Conservation (phyloP, 257 asterid genomes). For the Solanum acaule region DNA sequence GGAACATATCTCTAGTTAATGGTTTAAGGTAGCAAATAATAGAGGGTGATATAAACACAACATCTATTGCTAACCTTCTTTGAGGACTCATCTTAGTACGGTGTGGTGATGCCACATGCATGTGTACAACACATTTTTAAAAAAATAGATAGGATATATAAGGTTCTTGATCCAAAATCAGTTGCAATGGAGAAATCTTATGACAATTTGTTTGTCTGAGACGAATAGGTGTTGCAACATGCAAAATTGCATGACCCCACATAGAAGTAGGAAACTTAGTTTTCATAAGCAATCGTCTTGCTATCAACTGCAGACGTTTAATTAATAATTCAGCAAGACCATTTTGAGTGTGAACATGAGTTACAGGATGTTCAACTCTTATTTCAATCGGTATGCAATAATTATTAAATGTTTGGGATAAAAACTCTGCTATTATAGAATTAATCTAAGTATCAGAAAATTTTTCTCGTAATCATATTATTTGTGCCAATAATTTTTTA, state of each 20-base stretch:
- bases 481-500: neutral
- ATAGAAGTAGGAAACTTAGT: neutral
- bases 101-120: neutral
- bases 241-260: neutral
- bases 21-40: neutral
- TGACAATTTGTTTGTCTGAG: neutral
- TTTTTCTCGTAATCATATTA: no score
- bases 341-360: neutral
- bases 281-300: neutral
- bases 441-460: no score
- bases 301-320: no score
- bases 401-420: neutral
- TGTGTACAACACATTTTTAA: neutral
- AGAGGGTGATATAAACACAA: neutral
- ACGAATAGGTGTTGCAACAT: neutral
- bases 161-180: neutral
- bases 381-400: neutral
- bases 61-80: neutral
- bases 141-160: no score
- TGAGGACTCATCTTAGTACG: neutral
- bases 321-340: neutral
- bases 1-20: no score
- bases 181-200: no score
- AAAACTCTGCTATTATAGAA: no score
- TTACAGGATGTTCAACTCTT: neutral